phyloP scores from a whole-genome alignment of 805 yeast genomes.

The Candida krabiensis region DNA sequence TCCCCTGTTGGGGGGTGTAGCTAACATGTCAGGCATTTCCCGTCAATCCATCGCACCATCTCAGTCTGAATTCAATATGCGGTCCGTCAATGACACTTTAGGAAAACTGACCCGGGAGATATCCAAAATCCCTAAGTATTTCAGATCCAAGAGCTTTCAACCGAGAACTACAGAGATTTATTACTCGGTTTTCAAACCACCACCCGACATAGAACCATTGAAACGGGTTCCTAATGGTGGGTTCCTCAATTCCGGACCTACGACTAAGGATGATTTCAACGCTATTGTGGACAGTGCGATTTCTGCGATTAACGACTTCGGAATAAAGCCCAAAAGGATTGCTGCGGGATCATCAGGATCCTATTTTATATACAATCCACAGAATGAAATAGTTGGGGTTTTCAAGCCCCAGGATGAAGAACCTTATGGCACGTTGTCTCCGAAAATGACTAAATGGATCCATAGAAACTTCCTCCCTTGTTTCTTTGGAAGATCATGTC shows the following conservation, averaged over 20 bases:
- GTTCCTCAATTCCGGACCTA: conserved; percentile 27
- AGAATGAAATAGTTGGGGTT: conserved; percentile 48
- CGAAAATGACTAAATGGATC: conserved; percentile 79
- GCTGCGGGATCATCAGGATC: conserved; percentile 71
- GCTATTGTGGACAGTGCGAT: conserved; percentile 42
- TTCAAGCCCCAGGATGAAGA: conserved; percentile 82
- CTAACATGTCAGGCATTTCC: too few species aligned
- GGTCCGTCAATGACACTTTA: conserved; percentile 11
- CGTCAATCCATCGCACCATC: too few species aligned
- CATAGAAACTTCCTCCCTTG: conserved; percentile 76
- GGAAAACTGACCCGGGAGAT: conserved; percentile 20
- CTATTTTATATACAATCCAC: conserved; percentile 50
- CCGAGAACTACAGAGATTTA: conserved; percentile 41
- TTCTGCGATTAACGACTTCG: conserved; percentile 42
- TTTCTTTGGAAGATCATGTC: conserved; percentile 70
- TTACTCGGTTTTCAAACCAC: conserved; percentile 54
- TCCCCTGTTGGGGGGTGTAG: too few species aligned
- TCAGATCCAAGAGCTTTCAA: conserved; percentile 18
- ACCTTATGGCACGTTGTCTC: conserved; percentile 75
- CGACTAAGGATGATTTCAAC: conserved; percentile 34
- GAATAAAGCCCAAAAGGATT: conserved; percentile 52
- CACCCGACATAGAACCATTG: conserved; percentile 31
- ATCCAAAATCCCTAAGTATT: conserved; percentile 12
- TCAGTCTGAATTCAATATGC: conserved; percentile 8
- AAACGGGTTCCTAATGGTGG: conserved; percentile 26